Conservation (phyloP, 2,329 filamentous ascomycete species). For the Zelopaecilomyces penicillatus region DNA sequence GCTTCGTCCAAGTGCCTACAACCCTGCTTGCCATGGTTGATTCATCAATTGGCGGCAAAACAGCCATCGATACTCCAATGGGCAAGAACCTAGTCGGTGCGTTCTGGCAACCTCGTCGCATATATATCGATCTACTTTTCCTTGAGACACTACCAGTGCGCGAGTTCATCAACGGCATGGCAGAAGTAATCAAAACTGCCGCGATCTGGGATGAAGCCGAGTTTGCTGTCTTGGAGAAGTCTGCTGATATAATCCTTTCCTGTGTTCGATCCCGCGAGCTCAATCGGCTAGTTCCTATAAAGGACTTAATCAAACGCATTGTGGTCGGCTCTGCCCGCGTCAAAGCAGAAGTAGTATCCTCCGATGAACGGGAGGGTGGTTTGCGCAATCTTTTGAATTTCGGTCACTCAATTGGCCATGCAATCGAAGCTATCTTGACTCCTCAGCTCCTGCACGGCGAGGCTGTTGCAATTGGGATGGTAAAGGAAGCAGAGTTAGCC, state of each 20-base stretch:
- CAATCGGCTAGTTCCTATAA: constrained; percentile 62
- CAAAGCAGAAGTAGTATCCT: constrained; percentile 90
- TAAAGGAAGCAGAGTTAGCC: constrained; percentile 91
- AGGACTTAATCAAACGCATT: constrained; percentile 62
- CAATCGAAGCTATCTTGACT: constrained; percentile 89
- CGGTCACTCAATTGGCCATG: constrained; percentile 95
- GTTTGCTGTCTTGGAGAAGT: constrained; percentile 75
- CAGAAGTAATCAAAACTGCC: constrained; percentile 94
- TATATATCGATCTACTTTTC: constrained; percentile 91
- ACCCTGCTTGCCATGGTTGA: constrained; percentile 96
- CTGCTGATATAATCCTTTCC: constrained; percentile 64
- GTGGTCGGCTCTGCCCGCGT: constrained; percentile 86
- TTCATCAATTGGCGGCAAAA: constrained; percentile 96
- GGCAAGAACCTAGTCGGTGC: constrained; percentile 94
- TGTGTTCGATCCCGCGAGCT: constrained; percentile 25
- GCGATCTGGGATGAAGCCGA: constrained; percentile 90
- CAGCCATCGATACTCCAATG: constrained; percentile 89
- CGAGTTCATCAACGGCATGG: constrained; percentile 98
- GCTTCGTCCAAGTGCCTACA: constrained; percentile 93
- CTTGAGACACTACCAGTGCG: constrained; percentile 81
- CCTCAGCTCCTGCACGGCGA: constrained; percentile 94
- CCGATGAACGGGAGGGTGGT: constrained; percentile 89
- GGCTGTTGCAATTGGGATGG: constrained; percentile 95
- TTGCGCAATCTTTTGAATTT: constrained; percentile 93
- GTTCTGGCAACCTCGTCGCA: constrained; percentile 91